phyloP scores from a whole-genome alignment of 495 filamentous ascomycete species.

The Podospora australis region DNA sequence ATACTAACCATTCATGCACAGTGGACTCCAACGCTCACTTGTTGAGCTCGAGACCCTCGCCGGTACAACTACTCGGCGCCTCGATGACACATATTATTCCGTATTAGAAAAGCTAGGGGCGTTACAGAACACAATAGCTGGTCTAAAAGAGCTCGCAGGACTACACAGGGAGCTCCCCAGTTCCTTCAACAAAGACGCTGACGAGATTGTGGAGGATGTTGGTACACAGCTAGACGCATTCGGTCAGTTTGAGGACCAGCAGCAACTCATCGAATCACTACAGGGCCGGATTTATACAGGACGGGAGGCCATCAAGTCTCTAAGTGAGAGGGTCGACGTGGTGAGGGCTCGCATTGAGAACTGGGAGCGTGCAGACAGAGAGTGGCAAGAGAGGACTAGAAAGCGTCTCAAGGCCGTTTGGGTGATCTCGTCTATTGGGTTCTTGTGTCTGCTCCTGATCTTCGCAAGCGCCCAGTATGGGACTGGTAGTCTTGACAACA shows the following conservation, averaged over 20 bases:
- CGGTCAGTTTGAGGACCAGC: conserved; percentile 63
- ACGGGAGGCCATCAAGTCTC: conserved; percentile 53
- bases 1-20: conserved; percentile 16
- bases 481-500: conserved; percentile 15
- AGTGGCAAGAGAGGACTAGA: conserved; percentile 65
- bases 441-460: conserved; percentile 40
- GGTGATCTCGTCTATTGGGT: conserved; percentile 43
- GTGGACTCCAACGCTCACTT: conserved; percentile 38
- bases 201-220: conserved; percentile 55
- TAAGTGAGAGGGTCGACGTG: conserved; percentile 59
- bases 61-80: conserved; percentile 55
- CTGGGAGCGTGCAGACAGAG: conserved; percentile 64
- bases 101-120: conserved; percentile 69
- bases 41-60: conserved; percentile 38
- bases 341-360: conserved; percentile 59
- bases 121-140: conserved; percentile 59
- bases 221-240: conserved; percentile 59
- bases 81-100: conserved; percentile 85
- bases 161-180: conserved; percentile 54
- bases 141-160: conserved; percentile 62
- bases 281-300: conserved; percentile 59
- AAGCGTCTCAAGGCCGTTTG: conserved; percentile 57
- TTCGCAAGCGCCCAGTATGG: conserved; percentile 35
- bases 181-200: conserved; percentile 57
- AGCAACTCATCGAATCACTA: conserved; percentile 57